Conservation (phyloP, 2,329 filamentous ascomycete genomes). For the Neofusicoccum ribis region DNA sequence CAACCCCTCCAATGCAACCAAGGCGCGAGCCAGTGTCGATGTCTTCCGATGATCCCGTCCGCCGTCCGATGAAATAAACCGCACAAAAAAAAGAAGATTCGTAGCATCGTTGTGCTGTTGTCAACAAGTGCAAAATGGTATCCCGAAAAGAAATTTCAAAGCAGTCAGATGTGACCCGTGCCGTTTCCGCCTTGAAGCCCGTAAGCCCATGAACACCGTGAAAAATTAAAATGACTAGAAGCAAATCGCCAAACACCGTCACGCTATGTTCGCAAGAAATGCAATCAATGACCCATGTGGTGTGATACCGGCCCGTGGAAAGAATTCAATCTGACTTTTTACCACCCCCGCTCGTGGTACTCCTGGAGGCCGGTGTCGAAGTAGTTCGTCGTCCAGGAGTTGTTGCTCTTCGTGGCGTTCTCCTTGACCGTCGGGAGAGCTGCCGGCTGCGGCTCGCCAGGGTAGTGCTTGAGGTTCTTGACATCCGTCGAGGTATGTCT, state of each 20-base stretch:
- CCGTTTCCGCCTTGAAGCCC: conserved; percentile 12
- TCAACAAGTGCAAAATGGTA: conserved; percentile 32
- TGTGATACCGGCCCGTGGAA: not conserved
- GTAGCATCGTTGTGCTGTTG: conserved; percentile 35
- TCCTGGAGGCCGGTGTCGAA: conserved; percentile 80
- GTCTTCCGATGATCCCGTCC: conserved; percentile 19
- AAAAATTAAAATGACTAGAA: conserved; percentile 9
- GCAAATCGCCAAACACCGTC: conserved; percentile 19
- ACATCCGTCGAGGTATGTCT: conserved; percentile 82
- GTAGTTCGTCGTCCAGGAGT: conserved; percentile 77
- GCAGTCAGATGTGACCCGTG: conserved; percentile 22
- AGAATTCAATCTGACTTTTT: conserved; percentile 7
- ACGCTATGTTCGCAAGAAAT: conserved; percentile 21
- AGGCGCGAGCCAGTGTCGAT: conserved; percentile 38
- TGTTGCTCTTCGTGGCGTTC: conserved; percentile 63
- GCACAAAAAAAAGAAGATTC: conserved; percentile 35
- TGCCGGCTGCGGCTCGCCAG: conserved; percentile 59
- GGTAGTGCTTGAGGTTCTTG: conserved; percentile 81
- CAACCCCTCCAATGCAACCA: conserved; percentile 25
- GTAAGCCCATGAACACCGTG: conserved; percentile 10
- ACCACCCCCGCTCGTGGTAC: conserved; percentile 87
- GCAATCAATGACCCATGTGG: conserved; percentile 11
- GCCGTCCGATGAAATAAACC: conserved; percentile 26
- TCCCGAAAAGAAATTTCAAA: conserved; percentile 34
- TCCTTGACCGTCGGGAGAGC: conserved; percentile 35